phyloP scores from a whole-genome alignment of 73 alveolate species.

The Uronychia setigera region DNA sequence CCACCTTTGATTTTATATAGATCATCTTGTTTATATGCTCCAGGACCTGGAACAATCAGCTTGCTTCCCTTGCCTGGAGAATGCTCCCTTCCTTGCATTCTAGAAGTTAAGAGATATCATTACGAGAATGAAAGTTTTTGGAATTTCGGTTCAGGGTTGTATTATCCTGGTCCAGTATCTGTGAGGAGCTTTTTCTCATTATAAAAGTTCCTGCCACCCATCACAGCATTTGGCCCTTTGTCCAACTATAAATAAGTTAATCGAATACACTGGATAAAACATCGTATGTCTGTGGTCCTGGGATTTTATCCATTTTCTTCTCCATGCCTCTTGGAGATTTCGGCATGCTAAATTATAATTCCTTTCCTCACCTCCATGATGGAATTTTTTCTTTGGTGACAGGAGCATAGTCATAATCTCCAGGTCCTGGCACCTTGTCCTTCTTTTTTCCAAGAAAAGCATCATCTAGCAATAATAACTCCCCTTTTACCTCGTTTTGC shows the following conservation, averaged over 20 bases:
- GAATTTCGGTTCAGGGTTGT: not conserved
- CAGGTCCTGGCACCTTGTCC: not conserved
- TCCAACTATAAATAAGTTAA: not conserved
- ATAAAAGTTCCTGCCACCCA: not conserved
- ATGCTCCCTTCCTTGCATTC: not conserved
- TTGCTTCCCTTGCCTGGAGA: not conserved
- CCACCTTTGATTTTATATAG: not conserved
- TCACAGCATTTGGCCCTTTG: constrained; percentile 1
- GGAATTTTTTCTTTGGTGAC: not conserved
- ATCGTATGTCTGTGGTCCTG: not conserved
- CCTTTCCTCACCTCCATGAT: not conserved
- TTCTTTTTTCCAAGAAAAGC: not conserved
- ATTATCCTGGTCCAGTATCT: not conserved
- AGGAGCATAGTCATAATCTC: not conserved
- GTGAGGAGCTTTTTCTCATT: not conserved
- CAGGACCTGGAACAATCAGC: not conserved
- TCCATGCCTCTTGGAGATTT: not conserved
- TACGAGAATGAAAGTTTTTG: not conserved
- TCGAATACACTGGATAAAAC: not conserved
- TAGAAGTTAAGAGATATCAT: too few relatives aligned
- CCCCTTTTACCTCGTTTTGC: not conserved
- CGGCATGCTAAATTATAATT: not conserved
- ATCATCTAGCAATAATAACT: not conserved
- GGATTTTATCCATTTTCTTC: not conserved
- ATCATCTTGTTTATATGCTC: not conserved